A percentile compares a stretch with the other conserved stretches of the same genome.
Evolutionary conservation across 2,329 filamentous ascomycete species (phyloP).

Genomic region (Scedosporium minutisporum): DNA sequence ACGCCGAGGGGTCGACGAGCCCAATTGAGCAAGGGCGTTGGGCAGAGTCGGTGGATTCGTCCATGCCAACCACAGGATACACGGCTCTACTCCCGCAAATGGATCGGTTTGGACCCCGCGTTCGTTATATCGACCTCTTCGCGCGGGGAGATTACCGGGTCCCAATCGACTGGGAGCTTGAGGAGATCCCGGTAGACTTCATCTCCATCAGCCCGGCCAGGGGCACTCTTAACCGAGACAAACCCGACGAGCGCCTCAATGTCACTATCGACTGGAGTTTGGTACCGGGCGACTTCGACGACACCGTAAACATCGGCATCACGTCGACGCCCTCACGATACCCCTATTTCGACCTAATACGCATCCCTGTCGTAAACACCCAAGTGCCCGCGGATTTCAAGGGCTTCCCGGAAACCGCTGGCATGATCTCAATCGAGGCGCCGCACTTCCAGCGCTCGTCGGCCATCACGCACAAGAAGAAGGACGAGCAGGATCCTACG

Average conservation of each 20-base stretch:
- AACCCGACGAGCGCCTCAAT: background rate
- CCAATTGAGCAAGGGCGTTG: constrained; percentile 46
- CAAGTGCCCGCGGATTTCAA: constrained; percentile 13
- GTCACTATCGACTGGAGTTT: constrained; percentile 1
- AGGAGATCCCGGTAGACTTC: constrained; percentile 8
- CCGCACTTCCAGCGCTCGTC: constrained; percentile 13
- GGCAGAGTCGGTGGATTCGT: constrained; percentile 35
- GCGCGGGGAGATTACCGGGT: constrained; percentile 28
- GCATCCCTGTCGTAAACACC: constrained; percentile 2
- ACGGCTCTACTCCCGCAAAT: constrained; percentile 27
- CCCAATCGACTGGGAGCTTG: constrained; percentile 9
- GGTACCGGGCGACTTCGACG: background rate
- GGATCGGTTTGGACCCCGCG: constrained; percentile 32
- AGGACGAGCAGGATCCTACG: background rate
- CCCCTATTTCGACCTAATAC: constrained; percentile 4
- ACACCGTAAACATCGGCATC: constrained; percentile 1
- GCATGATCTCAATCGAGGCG: constrained; percentile 19
- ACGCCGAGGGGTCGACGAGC: constrained; percentile 41
- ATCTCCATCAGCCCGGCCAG: background rate
- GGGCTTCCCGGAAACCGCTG: constrained; percentile 18
- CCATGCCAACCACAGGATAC: constrained; percentile 16
- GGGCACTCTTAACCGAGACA: constrained; percentile 1
- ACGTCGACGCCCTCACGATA: background rate
- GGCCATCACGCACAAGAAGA: background rate
- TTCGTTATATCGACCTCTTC: constrained; percentile 39